Base-by-base conservation (phyloP, 2,329 filamentous ascomycete genomes). In the Paradendryphiella salina region DNA sequence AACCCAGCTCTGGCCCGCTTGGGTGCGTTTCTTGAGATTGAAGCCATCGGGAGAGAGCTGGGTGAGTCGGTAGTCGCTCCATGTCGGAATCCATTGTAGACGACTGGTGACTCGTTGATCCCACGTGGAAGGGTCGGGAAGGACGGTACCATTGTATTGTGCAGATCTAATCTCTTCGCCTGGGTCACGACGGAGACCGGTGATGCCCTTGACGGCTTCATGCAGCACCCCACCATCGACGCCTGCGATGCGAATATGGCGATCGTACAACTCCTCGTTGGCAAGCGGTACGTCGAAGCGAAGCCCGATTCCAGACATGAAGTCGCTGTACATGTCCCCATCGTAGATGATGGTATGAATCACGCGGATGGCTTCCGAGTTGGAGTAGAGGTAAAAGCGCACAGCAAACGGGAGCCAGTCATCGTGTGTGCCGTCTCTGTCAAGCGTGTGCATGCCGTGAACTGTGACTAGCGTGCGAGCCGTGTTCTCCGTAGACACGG, bases 21-120 rank as follows among this genome's bases (percentile, higher is more conserved):
- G 81, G 2, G 82, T 85, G 35, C 84, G 71, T 69, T 86, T 86
- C 67, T 80, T 80, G 15, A 86, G 66, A 0, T 76, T 83, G 60
- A 84, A 86, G 0, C 83, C 84, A 35, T 85, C 83, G 0, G 83
- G 71, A 0, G 82, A 85, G 0, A 84, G 72, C 59, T 86, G 84
- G 0, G 72, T 74, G 11, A 86, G 69, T 14, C 74, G 77, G 62
- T 80, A 86, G 56, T 85, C 82, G 43, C 76, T 79, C 82, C 82
- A 86, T 0, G 75, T 66, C 0, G 82, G 83, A 39, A 86, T 77
- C 79, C 80, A 85, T 31, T 80, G 75, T 4, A 84, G 61, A 3
- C 78, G 66, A 7, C 73, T 73, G 0, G 76, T 72, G 3, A 82
- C 74, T 36, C 73, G 66, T 3, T 73, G 66, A 54, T 79, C 74